Evolutionary conservation across 78 protist species (phyloP).

Genomic region (Dictyostelium purpureum): DNA sequence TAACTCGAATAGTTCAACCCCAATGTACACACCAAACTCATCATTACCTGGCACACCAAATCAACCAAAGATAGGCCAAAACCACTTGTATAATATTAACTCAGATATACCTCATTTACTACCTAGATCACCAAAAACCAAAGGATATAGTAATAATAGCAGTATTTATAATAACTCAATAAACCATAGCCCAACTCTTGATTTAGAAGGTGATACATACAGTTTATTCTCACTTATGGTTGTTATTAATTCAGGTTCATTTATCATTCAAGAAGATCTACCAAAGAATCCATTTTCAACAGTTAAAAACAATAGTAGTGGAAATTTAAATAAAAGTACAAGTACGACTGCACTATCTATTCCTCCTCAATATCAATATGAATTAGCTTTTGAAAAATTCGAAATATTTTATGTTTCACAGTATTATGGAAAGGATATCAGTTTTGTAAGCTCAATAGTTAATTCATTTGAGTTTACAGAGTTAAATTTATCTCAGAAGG

Average conservation of each 20-base stretch:
- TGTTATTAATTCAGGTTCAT: not conserved
- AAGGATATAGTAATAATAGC: not conserved
- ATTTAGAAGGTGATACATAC: not conserved
- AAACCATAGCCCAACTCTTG: not conserved
- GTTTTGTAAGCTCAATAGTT: slow-evolving; percentile 11
- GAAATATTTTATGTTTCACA: slow-evolving; percentile 33
- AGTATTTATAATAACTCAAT: not conserved
- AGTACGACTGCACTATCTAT: not conserved
- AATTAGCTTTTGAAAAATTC: slow-evolving; percentile 25
- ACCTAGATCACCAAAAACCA: slow-evolving; percentile 3
- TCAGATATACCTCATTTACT: not conserved
- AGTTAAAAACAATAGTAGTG: not conserved
- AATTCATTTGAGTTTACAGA: slow-evolving; percentile 12
- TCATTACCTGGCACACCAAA: slow-evolving; percentile 7
- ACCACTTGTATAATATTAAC: not conserved
- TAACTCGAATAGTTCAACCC: not conserved
- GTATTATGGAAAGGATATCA: slow-evolving; percentile 62
- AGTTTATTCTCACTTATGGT: slow-evolving; percentile 8
- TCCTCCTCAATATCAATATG: slow-evolving; percentile 13
- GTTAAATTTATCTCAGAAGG: not conserved
- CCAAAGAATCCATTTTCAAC: not conserved
- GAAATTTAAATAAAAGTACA: not conserved
- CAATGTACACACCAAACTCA: not conserved
- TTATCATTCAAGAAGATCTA: not conserved
- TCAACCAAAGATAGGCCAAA: not conserved